These are phyloP conservation scores for Fusarium caatingaense DNA, from an alignment of 2,329 filamentous ascomycete genomes.

Conservation along the genomic window DNA sequence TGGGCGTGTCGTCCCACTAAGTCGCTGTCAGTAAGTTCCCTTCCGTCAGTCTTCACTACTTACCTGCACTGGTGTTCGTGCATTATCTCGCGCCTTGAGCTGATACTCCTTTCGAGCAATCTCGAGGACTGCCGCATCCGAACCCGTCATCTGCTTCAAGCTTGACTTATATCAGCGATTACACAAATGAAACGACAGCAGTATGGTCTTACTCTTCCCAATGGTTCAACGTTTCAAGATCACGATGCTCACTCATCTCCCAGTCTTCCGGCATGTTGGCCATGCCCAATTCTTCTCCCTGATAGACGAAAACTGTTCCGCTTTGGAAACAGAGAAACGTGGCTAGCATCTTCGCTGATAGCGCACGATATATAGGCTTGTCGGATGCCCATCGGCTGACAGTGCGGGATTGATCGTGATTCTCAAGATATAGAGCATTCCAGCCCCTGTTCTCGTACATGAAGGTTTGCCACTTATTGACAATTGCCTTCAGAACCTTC, in stretches of 20 bases:
- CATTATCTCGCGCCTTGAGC: constrained; percentile 33
- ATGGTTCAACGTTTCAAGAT: constrained; percentile 33
- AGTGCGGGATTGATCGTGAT: constrained; percentile 70
- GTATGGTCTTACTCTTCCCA: constrained; percentile 27
- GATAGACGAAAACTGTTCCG: constrained; percentile 69
- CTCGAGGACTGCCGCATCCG: constrained; percentile 3
- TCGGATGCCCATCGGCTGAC: constrained; percentile 58
- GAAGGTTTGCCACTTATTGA: constrained; percentile 57
- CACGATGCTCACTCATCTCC: constrained; percentile 58
- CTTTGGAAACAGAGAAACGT: constrained; percentile 51
- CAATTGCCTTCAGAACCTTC: constrained; percentile 30
- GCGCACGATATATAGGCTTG: constrained; percentile 15
- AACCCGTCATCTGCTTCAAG: constrained; percentile 3
- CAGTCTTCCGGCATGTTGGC: constrained; percentile 62
- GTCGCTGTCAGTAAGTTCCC: not conserved
- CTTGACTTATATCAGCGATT: not conserved
- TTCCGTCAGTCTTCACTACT: not conserved
- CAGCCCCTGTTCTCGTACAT: constrained; percentile 61
- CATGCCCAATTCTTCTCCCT: constrained; percentile 72
- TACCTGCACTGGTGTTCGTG: constrained; percentile 32
- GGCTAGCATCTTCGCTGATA: constrained; percentile 65
- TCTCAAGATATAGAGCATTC: constrained; percentile 72
- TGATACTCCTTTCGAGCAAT: constrained; percentile 29
- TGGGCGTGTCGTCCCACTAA: constrained; percentile 26
- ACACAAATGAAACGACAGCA: accelerated